A percentile compares a stretch with the other conserved stretches of the same genome.
Evolutionary conservation across 305 asterid genomes (phyloP).

Genomic region (Andrographis paniculata): DNA sequence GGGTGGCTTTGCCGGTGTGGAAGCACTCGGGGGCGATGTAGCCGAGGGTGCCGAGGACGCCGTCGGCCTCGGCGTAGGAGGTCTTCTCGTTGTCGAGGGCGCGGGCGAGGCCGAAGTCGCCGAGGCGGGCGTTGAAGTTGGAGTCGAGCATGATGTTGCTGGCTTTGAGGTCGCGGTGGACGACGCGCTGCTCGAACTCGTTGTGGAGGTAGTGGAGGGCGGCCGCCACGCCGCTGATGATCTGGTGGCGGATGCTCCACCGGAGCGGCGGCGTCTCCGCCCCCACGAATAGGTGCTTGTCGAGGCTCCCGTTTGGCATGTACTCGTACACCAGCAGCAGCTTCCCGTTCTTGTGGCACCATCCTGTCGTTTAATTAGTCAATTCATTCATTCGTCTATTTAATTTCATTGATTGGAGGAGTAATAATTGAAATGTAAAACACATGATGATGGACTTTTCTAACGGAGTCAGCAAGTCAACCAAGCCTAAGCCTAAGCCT

Average conservation of each 20-base stretch:
- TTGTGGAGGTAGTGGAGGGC: constrained; percentile 87
- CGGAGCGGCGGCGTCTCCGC: constrained; percentile 31
- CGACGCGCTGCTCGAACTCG: constrained; percentile 80
- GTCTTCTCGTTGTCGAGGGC: constrained; percentile 78
- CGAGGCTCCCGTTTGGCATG: constrained; percentile 95
- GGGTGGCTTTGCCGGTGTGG: constrained; percentile 87
- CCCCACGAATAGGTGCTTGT: constrained; percentile 62
- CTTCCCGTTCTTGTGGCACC: constrained; percentile 91
- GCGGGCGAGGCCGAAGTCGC: constrained; percentile 92
- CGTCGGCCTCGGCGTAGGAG: constrained; percentile 79
- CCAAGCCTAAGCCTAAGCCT: too few relatives aligned
- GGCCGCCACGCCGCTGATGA: constrained; percentile 68
- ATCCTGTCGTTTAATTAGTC: too few relatives aligned
- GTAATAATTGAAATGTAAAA: too few relatives aligned
- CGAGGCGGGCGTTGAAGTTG: constrained; percentile 72
- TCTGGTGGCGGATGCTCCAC: constrained; percentile 63
- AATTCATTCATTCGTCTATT: too few relatives aligned
- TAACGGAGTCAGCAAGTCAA: too few relatives aligned
- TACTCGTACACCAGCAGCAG: constrained; percentile 77
- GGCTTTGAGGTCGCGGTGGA: constrained; percentile 86
- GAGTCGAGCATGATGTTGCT: constrained; percentile 92
- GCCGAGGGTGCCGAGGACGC: constrained; percentile 76
- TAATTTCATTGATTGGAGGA: too few relatives aligned
- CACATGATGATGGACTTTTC: too few relatives aligned
- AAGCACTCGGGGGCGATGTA: constrained; percentile 96